Base-by-base conservation (phyloP, 495 filamentous ascomycete genomes). In the Massariosphaeria phaeospora region DNA sequence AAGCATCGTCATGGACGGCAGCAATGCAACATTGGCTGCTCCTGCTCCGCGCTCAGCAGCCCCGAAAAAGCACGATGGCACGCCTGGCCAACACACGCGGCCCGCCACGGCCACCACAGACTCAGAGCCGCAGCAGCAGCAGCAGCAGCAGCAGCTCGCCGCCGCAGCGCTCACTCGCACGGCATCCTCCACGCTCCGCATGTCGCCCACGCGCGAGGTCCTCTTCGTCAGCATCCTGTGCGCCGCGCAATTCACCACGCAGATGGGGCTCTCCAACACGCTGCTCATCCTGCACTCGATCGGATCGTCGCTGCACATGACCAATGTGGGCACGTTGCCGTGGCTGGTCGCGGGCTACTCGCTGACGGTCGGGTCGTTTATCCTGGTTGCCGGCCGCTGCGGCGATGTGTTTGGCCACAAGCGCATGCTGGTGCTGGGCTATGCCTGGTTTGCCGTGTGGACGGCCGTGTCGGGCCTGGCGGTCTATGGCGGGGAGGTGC, bases 151-250 rank as follows among this genome's bases (percentile, higher is more conserved):
- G n/a, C n/a, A n/a, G n/a, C n/a, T n/a, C n/a, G n/a, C n/a, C n/a
- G n/a, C n/a, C n/a, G n/a, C n/a, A n/a, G n/a, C n/a, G n/a, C 26
- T 46, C 4, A 46, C 42, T 3, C 20, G 42, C 3, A 46, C 42
- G 42, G 31, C 13, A 29, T 55, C 52, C 1, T 39, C 48, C 18
- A 29, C 52, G 13, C 7, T 47, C 51, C 57, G 57, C 13, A 50
- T 73, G 23, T 64, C 70, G 8, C 46, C 70, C 15, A 52, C 57
- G 0, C 58, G 55, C 25, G 76, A 79, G 54, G 59, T 70, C 23
- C 27, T 69, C 9, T 77, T 79, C 38, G 66, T 79, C 13, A 50
- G 55, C 35, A 55, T 71, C 13, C 66, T 76, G 11, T 76, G 72
- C 46, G 63, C 66, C 44, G 71, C 71, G 1, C 73, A 76, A 44